These are phyloP conservation scores for Fusarium tuaranense DNA, from an alignment of 2,329 filamentous ascomycete genomes.

Conservation along the genomic window DNA sequence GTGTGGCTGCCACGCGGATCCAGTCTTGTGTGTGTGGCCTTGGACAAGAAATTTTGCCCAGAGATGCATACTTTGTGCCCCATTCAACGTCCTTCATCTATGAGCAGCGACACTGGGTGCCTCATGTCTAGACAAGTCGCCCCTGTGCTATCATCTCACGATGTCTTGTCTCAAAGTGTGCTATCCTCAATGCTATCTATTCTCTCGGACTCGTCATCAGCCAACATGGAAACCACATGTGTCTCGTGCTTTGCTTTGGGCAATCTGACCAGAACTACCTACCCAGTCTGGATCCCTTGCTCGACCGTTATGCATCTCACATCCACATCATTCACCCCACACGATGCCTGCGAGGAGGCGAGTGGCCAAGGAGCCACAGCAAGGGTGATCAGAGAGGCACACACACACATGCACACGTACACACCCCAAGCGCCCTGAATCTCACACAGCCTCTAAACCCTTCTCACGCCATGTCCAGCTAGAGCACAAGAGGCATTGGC, in stretches of 20 bases:
- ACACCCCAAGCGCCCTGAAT: slow-evolving; percentile 40
- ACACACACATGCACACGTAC: neutral
- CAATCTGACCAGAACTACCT: slow-evolving; percentile 7
- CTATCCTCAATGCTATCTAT: slow-evolving; percentile 12
- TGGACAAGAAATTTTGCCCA: neutral
- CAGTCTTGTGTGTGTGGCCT: neutral
- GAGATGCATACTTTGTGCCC: neutral
- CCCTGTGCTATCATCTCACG: slow-evolving; percentile 22
- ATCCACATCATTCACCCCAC: slow-evolving; percentile 10
- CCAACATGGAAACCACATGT: slow-evolving; percentile 6
- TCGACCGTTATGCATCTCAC: slow-evolving; percentile 9
- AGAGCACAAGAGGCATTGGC: slow-evolving; percentile 13
- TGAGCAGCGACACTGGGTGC: slow-evolving; percentile 9
- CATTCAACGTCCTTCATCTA: slow-evolving; percentile 13
- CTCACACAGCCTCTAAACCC: slow-evolving; percentile 38
- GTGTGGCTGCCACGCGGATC: slow-evolving; percentile 4
- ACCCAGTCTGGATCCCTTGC: neutral
- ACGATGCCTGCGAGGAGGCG: slow-evolving; percentile 17
- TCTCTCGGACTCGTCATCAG: slow-evolving; percentile 2
- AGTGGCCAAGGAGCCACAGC: slow-evolving; percentile 16
- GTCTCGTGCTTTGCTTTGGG: slow-evolving; percentile 1
- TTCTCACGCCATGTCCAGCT: slow-evolving; percentile 20
- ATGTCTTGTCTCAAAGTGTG: slow-evolving; percentile 21
- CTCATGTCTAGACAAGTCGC: slow-evolving; percentile 5
- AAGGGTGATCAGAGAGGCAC: slow-evolving; percentile 20